These are phyloP conservation scores for Podospora anserina DNA, from an alignment of 495 filamentous ascomycete species.

Conservation along the genomic window DNA sequence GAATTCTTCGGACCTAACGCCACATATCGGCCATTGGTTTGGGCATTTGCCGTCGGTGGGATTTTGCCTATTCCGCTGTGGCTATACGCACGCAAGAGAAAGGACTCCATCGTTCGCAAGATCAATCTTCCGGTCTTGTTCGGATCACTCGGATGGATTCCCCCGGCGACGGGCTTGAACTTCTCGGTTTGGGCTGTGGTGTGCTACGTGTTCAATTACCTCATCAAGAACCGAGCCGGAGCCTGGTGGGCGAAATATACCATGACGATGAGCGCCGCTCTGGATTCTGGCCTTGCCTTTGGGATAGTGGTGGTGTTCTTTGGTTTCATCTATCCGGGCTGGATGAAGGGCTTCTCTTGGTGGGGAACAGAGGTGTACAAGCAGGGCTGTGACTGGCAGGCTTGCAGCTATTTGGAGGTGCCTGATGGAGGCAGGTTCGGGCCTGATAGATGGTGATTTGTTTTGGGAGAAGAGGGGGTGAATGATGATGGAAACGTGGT, in stretches of 20 bases:
- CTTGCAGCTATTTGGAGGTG: constrained; percentile 54
- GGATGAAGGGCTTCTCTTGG: constrained; percentile 61
- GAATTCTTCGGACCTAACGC: constrained; percentile 73
- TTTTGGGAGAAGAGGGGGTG: not conserved
- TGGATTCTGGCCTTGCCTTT: constrained; percentile 78
- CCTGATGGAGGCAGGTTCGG: constrained; percentile 56
- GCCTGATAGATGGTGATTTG: constrained; percentile 51
- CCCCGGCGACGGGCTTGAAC: constrained; percentile 79
- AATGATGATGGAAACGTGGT: not conserved
- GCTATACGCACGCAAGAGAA: constrained; percentile 53
- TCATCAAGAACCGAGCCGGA: constrained; percentile 59
- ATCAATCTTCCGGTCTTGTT: constrained; percentile 72
- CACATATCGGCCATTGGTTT: constrained; percentile 66
- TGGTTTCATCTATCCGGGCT: constrained; percentile 70
- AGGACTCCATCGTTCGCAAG: constrained; percentile 54
- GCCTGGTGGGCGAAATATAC: constrained; percentile 89
- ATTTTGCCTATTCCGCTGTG: constrained; percentile 66
- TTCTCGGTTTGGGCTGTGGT: constrained; percentile 80
- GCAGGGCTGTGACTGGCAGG: constrained; percentile 62
- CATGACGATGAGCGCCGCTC: constrained; percentile 77
- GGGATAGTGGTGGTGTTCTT: constrained; percentile 81
- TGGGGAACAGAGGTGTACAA: constrained; percentile 76
- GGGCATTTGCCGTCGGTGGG: constrained; percentile 75
- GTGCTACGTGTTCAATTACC: constrained; percentile 77
- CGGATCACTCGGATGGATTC: constrained; percentile 74